These are phyloP conservation scores for Amborella trichopoda DNA, from an alignment of 164 flowering plant species.

Conservation along the genomic window DNA sequence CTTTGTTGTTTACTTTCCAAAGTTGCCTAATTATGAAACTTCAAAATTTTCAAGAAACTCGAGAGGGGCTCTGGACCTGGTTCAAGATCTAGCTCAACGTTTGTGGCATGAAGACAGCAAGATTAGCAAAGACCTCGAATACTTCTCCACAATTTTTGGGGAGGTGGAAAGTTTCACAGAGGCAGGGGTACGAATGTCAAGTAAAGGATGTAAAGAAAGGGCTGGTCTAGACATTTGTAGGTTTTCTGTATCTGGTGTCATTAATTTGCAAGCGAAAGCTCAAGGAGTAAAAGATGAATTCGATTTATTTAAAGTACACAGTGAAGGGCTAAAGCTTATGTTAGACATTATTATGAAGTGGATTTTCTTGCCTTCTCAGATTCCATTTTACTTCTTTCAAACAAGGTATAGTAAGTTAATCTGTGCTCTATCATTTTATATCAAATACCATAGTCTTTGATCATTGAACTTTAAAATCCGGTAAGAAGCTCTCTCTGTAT, in stretches of 20 bases:
- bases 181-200: slow-evolving; percentile 16
- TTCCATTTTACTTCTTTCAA: slow-evolving; percentile 53
- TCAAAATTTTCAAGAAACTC: slow-evolving; percentile 8
- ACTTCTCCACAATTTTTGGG: slow-evolving; percentile 22
- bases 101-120: slow-evolving; percentile 36
- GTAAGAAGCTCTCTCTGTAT: no score
- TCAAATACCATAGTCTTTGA: no score
- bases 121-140: slow-evolving; percentile 23
- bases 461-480: no score
- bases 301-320: slow-evolving; percentile 5
- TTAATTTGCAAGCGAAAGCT: slow-evolving; percentile 23
- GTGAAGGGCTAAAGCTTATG: slow-evolving; percentile 25
- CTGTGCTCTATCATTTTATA: no score
- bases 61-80: slow-evolving; percentile 15
- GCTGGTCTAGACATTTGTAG: slow-evolving; percentile 27
- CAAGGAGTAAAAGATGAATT: slow-evolving; percentile 13
- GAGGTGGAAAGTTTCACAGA: slow-evolving; percentile 16
- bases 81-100: slow-evolving; percentile 39
- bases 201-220: slow-evolving; percentile 20
- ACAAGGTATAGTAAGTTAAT: slow-evolving; percentile 39
- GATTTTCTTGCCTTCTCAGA: slow-evolving; percentile 41
- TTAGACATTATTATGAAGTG: slow-evolving; percentile 23
- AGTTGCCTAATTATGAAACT: slow-evolving; percentile 8
- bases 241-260: slow-evolving; percentile 28
- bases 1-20: slow-evolving; percentile 24